These are phyloP conservation scores for Centella asiatica DNA, from an alignment of 129 eudicot genomes.

Conservation along the genomic window DNA sequence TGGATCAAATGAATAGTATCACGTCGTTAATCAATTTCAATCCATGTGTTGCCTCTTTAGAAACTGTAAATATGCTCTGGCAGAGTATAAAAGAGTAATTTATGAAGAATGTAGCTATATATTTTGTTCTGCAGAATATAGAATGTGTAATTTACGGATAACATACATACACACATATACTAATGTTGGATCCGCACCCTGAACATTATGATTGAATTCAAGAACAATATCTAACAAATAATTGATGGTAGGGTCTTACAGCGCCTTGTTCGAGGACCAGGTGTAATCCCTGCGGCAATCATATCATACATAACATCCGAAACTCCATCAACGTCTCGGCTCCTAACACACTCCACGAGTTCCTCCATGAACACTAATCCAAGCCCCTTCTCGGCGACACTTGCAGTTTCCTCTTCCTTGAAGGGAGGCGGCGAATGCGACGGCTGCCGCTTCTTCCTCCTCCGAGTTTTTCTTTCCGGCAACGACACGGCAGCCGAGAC, in stretches of 20 bases:
- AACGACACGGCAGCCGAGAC: constrained; percentile 31
- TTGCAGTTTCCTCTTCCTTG: constrained; percentile 38
- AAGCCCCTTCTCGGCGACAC: constrained; percentile 50
- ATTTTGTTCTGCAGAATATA: too few species aligned
- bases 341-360: constrained; percentile 66
- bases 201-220: background rate
- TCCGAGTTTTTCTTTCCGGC: constrained; percentile 20
- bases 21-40: too few species aligned
- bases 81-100: too few species aligned
- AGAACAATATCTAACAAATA: background rate
- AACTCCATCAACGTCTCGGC: constrained; percentile 52
- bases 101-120: too few species aligned
- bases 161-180: too few species aligned
- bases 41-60: too few species aligned
- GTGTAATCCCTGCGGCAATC: constrained; percentile 89
- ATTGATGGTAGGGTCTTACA: constrained; percentile 30
- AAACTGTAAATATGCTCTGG: too few species aligned
- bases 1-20: too few species aligned
- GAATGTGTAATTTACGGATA: too few species aligned
- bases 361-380: constrained; percentile 88
- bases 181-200: too few species aligned
- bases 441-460: constrained; percentile 24
- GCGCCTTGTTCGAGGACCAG: constrained; percentile 88
- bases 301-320: constrained; percentile 81
- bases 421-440: constrained; percentile 3